phyloP scores from a whole-genome alignment of 1,284 basidiomycete species.

The Moesziomyces antarcticus region DNA sequence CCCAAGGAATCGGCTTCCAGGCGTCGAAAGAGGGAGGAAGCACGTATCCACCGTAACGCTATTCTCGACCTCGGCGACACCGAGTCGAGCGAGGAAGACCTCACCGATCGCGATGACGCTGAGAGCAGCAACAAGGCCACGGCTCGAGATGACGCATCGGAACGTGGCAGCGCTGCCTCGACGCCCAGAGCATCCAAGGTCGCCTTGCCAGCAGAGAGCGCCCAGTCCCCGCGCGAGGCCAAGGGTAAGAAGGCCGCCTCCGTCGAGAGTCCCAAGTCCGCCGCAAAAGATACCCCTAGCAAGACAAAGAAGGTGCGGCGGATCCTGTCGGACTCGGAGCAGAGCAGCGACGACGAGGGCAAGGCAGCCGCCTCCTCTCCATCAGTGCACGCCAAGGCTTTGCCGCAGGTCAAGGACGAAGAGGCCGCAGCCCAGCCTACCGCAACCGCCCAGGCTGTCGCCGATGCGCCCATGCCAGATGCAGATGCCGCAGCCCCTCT shows the following conservation, averaged over 20 bases:
- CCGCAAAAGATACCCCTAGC: constrained; percentile 22
- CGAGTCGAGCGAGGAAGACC: constrained; percentile 42
- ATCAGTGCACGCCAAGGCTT: not conserved
- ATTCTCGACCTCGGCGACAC: constrained; percentile 47
- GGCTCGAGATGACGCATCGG: constrained; percentile 14
- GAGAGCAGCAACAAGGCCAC: constrained; percentile 7
- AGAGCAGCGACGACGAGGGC: constrained; percentile 23
- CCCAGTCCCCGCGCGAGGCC: constrained; percentile 1
- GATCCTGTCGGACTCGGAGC: constrained; percentile 36
- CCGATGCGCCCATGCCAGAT: not conserved
- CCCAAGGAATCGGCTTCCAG: constrained; percentile 35
- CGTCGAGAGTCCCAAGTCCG: constrained; percentile 14
- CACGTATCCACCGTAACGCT: constrained; percentile 38
- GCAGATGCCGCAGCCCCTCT: not conserved
- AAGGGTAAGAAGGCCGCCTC: constrained; percentile 24
- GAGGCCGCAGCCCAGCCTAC: not conserved
- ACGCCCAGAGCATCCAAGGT: constrained; percentile 19
- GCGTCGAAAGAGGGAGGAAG: constrained; percentile 34
- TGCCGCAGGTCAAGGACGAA: not conserved
- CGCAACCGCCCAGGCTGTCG: not conserved
- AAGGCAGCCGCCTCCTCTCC: not conserved
- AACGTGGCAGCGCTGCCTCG: constrained; percentile 15
- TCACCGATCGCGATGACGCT: constrained; percentile 6
- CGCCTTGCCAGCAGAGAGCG: not conserved
- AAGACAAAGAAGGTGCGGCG: constrained; percentile 40